phyloP scores from a whole-genome alignment of 164 flowering plant genomes.

The Vitis rupestris region DNA sequence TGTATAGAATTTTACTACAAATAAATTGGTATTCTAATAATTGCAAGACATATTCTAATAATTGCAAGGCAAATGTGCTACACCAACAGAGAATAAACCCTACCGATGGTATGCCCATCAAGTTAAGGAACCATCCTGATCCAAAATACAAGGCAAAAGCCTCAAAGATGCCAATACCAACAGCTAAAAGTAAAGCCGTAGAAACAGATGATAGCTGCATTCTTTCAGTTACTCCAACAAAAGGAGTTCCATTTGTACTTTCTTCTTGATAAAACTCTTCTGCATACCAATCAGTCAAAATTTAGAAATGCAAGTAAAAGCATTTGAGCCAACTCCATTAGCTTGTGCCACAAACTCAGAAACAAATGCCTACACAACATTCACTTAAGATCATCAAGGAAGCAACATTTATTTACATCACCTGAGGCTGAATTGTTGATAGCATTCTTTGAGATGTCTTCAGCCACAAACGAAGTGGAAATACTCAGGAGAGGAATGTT shows the following conservation, averaged over 20 bases:
- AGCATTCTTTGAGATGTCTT: constrained; percentile 67
- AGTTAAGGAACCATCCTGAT: constrained; percentile 70
- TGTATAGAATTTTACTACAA: neutral
- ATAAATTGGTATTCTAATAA: neutral
- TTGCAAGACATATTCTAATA: neutral
- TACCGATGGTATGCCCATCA: constrained; percentile 85
- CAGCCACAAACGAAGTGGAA: constrained; percentile 97
- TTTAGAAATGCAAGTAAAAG: neutral
- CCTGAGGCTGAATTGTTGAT: constrained; percentile 44
- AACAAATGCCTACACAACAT: neutral
- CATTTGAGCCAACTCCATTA: neutral
- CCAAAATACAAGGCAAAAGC: constrained; percentile 77
- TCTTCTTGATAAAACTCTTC: constrained; percentile 23
- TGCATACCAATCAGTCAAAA: constrained; percentile 12
- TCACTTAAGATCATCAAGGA: neutral
- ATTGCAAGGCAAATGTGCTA: neutral
- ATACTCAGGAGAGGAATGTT: constrained; percentile 95
- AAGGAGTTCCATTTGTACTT: constrained; percentile 30
- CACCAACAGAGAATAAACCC: constrained; percentile 22
- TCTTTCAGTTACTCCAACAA: constrained; percentile 35
- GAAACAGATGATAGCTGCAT: constrained; percentile 88
- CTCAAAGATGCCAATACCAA: constrained; percentile 84
- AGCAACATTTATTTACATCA: constrained; percentile 16
- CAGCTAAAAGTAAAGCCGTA: constrained; percentile 79
- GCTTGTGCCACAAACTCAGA: neutral